Base-by-base conservation (phyloP, 2,329 filamentous ascomycete genomes). In the Apiospora hydei region DNA sequence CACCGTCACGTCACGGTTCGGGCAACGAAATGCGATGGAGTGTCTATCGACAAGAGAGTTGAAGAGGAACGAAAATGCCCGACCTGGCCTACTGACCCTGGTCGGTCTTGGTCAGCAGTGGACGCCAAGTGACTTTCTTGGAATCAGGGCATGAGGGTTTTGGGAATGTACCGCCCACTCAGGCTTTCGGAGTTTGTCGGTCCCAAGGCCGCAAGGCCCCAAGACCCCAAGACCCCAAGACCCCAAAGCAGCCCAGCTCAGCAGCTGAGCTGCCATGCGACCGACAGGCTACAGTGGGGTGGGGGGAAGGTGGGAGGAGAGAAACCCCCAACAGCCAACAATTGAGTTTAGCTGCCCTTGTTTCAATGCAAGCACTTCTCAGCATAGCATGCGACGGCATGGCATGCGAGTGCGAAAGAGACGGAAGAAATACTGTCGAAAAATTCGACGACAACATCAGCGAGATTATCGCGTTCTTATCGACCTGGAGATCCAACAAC, bases 311-410 rank as follows among this genome's bases (percentile, higher is more conserved):
- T 46, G 41, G 14, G 66, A 47, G 66, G 66, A 44, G 66, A 46
- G 41, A 38, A 61, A 69, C 53, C 69, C 71, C 70, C 71, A 72
- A 72, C 71, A 71, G 64, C 71, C 71, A 72, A 72, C 71, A 72
- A 72, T 72, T 72, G 71, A 72, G 71, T 70, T 69, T 70, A 41
- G 68, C 44, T 41, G 24, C 34, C 30, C 34, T n/a, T 34, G 57
- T 8, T 64, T 4, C 34, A 14, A 57, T 57, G 57, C 18, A 11
- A 14, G 21, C 34, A n/a, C 57, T 64, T 41, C 46, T 8, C 46
- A 49, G 46, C 46, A 49, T n/a, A 38, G 34, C 34, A 38, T 38
- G 5, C 34, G 34, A 38, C 3, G 34, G 46, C 46, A 18, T 10
- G 21, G 30, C 34, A 64, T 41, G 3, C 57, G 57, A 61, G 30